phyloP scores from a whole-genome alignment of 2,329 filamentous ascomycete genomes.

The Trichophaea hybrida region DNA sequence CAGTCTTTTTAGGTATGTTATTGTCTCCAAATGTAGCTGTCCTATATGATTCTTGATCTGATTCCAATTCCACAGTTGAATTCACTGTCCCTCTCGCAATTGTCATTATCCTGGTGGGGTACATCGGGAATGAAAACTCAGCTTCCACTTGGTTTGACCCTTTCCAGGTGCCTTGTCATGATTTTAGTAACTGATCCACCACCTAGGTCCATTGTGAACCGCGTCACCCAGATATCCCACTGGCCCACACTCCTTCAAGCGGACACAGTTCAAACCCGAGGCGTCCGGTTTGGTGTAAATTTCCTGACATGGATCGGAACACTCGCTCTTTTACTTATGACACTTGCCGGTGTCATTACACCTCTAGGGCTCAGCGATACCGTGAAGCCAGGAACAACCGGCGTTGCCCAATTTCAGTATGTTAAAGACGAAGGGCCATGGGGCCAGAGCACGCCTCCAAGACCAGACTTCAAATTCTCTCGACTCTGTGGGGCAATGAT shows the following conservation, averaged over 20 bases:
- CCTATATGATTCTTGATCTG: background rate
- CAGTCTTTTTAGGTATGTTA: slow-evolving; percentile 28
- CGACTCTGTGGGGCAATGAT: slow-evolving; percentile 28
- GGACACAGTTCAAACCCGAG: slow-evolving; percentile 30
- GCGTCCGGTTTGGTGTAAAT: slow-evolving; percentile 23
- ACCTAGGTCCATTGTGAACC: slow-evolving; percentile 30
- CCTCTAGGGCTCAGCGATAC: slow-evolving; percentile 36
- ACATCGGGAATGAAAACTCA: slow-evolving; percentile 31
- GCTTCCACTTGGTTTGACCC: slow-evolving; percentile 32
- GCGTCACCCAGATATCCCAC: slow-evolving; percentile 32
- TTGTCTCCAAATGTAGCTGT: background rate
- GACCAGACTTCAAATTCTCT: slow-evolving; percentile 29
- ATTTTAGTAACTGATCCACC: background rate
- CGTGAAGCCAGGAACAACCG: background rate
- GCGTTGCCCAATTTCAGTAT: slow-evolving; percentile 31
- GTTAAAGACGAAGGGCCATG: slow-evolving; percentile 31
- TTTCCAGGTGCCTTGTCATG: slow-evolving; percentile 6
- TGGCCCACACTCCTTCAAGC: slow-evolving; percentile 34
- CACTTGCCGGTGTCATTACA: slow-evolving; percentile 35
- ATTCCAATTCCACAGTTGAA: slow-evolving; percentile 28
- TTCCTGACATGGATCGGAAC: slow-evolving; percentile 26
- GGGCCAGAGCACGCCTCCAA: slow-evolving; percentile 32
- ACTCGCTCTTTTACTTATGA: slow-evolving; percentile 29
- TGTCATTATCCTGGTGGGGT: slow-evolving; percentile 30
- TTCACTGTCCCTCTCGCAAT: slow-evolving; percentile 31